Evolutionary conservation across 1,284 basidiomycete species (phyloP).

Genomic region (Amylostereum areolatum): DNA sequence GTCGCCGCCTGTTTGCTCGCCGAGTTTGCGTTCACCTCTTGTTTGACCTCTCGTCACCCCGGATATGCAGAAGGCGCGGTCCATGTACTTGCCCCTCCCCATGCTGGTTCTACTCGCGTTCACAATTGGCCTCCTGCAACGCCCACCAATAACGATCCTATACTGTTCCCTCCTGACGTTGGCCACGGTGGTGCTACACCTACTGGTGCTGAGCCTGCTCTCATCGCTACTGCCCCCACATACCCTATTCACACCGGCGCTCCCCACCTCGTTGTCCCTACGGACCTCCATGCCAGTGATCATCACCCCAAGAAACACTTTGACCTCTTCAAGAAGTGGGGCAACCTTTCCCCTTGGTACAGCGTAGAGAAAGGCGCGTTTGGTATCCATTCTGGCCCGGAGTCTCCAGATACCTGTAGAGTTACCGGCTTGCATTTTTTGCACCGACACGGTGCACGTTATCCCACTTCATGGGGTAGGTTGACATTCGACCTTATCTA

Average conservation of each 20-base stretch:
- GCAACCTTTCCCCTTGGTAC: constrained; percentile 83
- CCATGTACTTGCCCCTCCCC: constrained; percentile 43
- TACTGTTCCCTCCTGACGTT: constrained; percentile 68
- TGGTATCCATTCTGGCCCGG: constrained; percentile 67
- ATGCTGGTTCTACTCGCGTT: constrained; percentile 63
- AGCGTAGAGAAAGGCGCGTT: constrained; percentile 65
- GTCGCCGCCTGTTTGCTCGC: constrained; percentile 34
- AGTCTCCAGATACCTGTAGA: constrained; percentile 62
- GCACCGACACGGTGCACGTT: constrained; percentile 77
- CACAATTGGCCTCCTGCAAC: constrained; percentile 67
- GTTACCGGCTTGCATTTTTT: constrained; percentile 73
- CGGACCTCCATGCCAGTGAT: constrained; percentile 12
- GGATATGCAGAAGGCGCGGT: constrained; percentile 5
- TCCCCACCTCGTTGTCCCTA: constrained; percentile 55
- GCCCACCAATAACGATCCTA: constrained; percentile 64
- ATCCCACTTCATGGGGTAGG: constrained; percentile 66
- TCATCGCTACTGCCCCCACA: constrained; percentile 72
- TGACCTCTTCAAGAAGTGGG: constrained; percentile 73
- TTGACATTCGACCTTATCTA: constrained; percentile 5
- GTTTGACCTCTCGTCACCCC: constrained; percentile 24
- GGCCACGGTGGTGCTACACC: constrained; percentile 81
- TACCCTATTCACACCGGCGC: constrained; percentile 72
- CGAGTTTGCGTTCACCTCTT: constrained; percentile 32
- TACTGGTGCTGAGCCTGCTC: constrained; percentile 76
- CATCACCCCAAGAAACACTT: constrained; percentile 27